Percentiles rank a stretch among this genome's conserved stretches.
Evolutionary conservation across 495 filamentous ascomycete species (phyloP).

Genomic region (Usnea hakonensis): DNA sequence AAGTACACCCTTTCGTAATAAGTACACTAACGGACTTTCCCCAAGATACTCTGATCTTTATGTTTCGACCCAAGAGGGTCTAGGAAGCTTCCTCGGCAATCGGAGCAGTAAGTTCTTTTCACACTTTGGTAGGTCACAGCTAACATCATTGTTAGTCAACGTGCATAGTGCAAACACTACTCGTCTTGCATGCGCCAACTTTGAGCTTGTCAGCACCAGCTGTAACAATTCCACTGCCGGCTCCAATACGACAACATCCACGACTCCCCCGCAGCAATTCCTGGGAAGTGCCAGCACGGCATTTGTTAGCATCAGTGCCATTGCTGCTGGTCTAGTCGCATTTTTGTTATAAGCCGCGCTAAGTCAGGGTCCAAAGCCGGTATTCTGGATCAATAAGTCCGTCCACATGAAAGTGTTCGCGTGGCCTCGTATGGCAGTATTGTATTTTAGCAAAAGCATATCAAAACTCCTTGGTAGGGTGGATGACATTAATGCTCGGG

Average conservation of each 20-base stretch:
- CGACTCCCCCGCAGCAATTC: conserved; percentile 13
- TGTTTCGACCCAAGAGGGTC: conserved; percentile 49
- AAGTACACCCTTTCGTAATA: background rate
- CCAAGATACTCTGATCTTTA: conserved; percentile 58
- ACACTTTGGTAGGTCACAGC: too few species aligned
- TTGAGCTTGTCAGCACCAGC: conserved; percentile 30
- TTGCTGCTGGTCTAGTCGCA: conserved; percentile 19
- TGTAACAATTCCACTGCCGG: conserved; percentile 10
- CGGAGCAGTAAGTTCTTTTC: too few species aligned
- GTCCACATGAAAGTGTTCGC: background rate
- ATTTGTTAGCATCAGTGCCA: conserved; percentile 18
- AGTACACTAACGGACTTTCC: conserved; percentile 28
- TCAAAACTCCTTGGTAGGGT: background rate
- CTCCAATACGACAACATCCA: conserved; percentile 4
- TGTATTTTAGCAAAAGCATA: conserved; percentile 4
- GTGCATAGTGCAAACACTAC: conserved; percentile 67
- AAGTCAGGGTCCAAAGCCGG: background rate
- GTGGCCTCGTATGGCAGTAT: background rate
- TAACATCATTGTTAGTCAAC: too few species aligned
- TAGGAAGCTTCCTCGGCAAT: conserved; percentile 68
- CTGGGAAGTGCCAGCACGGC: conserved; percentile 19
- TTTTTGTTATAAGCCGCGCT: conserved; percentile 15
- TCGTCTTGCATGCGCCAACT: conserved; percentile 66
- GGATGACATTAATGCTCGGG: conserved; percentile 5
- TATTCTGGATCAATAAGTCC: background rate